These are phyloP conservation scores for Aspergillus uvarum DNA, from an alignment of 2,329 filamentous ascomycete species.

Conservation along the genomic window DNA sequence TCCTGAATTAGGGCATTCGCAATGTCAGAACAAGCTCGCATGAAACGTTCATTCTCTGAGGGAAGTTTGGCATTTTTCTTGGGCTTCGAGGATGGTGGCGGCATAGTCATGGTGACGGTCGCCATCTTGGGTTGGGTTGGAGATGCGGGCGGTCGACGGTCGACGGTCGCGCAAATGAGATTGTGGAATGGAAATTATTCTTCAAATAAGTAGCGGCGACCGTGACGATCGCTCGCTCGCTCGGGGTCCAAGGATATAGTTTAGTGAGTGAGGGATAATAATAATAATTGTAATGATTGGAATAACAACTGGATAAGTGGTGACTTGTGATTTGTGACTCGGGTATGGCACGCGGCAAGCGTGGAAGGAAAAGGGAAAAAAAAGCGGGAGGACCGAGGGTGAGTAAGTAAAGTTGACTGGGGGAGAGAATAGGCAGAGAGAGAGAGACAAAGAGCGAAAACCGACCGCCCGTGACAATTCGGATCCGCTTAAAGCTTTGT, in stretches of 20 bases:
- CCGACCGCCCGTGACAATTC: conserved; percentile 31
- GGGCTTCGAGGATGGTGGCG: conserved; percentile 50
- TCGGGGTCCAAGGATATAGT: no score
- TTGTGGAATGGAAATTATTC: neutral
- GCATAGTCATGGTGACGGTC: conserved; percentile 60
- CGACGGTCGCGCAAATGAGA: conserved; percentile 7
- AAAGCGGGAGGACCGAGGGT: conserved; percentile 18
- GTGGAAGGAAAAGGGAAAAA: conserved; percentile 16
- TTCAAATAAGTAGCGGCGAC: neutral
- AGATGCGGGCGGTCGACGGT: neutral
- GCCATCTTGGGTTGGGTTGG: conserved; percentile 53
- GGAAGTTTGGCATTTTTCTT: conserved; percentile 74
- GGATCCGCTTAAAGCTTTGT: conserved; percentile 41
- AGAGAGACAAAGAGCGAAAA: conserved; percentile 17
- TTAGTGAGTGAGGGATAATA: neutral
- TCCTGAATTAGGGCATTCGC: conserved; percentile 92
- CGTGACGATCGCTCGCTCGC: no score
- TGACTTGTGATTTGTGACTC: neutral
- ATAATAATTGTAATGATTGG: neutral
- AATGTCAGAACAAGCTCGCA: conserved; percentile 93
- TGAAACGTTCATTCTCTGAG: conserved; percentile 90
- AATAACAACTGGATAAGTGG: no score
- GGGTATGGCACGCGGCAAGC: neutral
- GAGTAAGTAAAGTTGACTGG: neutral
- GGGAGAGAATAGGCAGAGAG: no score